Conservation (phyloP, 345 rosid species). For the Eucalyptus polybractea region DNA sequence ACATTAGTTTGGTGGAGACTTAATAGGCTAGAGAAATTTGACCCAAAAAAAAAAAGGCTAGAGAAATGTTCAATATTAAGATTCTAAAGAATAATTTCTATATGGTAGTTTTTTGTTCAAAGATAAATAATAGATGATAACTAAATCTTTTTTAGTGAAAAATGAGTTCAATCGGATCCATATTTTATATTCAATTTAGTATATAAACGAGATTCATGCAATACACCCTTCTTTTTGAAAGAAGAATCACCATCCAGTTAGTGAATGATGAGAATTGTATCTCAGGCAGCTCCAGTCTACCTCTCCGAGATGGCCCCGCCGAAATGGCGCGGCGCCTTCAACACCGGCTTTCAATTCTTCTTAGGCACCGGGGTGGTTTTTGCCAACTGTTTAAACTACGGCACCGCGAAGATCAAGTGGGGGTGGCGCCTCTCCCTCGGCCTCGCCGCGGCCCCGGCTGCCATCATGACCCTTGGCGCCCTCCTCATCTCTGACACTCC, state of each 20-base stretch:
- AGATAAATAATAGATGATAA: not conserved
- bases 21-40: not conserved
- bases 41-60: not conserved
- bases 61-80: not conserved
- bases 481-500: constrained; percentile 67
- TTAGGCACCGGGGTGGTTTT: constrained; percentile 55
- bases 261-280: not conserved
- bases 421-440: constrained; percentile 92
- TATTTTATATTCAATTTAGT: not conserved
- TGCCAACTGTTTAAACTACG: constrained; percentile 51
- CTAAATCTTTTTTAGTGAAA: not conserved
- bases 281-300: constrained; percentile 74
- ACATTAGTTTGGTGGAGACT: not conserved
- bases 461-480: constrained; percentile 60
- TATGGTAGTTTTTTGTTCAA: not conserved
- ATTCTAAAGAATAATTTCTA: not conserved
- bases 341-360: constrained; percentile 71
- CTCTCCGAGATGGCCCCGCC: constrained; percentile 81
- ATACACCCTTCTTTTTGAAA: not conserved
- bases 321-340: constrained; percentile 85
- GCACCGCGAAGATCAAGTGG: constrained; percentile 32
- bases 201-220: not conserved
- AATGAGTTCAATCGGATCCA: not conserved
- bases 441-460: constrained; percentile 58
- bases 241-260: not conserved